Evolutionary conservation across 441 rosid species (phyloP).

Genomic region (Cnidoscolus chayamansa): DNA sequence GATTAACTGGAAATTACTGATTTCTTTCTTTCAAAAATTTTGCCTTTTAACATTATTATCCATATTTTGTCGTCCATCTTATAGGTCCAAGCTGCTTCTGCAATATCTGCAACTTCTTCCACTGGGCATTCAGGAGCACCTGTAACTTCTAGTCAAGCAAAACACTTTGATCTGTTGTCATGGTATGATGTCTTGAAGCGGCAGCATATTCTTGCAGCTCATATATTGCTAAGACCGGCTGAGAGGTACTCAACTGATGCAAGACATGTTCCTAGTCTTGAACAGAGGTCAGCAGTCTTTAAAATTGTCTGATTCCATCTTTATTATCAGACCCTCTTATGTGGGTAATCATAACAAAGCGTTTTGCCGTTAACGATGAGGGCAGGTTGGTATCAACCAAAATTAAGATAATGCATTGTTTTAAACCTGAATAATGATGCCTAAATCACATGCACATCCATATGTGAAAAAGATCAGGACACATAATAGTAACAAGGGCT

Average conservation of each 20-base stretch:
- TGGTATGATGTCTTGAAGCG: conserved; percentile 85
- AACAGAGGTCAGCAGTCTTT: conserved; percentile 59
- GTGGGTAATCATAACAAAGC: no score
- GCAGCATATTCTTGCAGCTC: conserved; percentile 95
- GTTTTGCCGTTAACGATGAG: conserved; percentile 22
- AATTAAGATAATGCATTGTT: no score
- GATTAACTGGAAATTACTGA: conserved; percentile 31
- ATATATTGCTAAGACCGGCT: conserved; percentile 83
- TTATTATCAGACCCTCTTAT: not conserved
- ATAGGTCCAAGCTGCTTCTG: conserved; percentile 51
- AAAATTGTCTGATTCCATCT: conserved; percentile 3
- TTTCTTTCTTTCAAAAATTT: no score
- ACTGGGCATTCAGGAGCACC: conserved; percentile 52
- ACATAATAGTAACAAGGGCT: conserved; percentile 78
- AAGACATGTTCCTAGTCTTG: conserved; percentile 65
- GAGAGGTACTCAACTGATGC: conserved; percentile 70
- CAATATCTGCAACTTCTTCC: conserved; percentile 47
- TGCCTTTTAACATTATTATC: not conserved
- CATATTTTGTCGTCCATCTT: conserved; percentile 22
- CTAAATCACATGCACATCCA: not conserved
- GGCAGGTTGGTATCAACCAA: conserved; percentile 35
- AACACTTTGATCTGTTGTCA: conserved; percentile 82
- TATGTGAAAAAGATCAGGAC: conserved; percentile 19
- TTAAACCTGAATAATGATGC: not conserved
- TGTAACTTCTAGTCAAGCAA: conserved; percentile 58